Evolutionary conservation across 2,329 filamentous ascomycete genomes (phyloP), one percentile per base, ranked within the genome.

Genomic region (Coniella vitis): DNA sequence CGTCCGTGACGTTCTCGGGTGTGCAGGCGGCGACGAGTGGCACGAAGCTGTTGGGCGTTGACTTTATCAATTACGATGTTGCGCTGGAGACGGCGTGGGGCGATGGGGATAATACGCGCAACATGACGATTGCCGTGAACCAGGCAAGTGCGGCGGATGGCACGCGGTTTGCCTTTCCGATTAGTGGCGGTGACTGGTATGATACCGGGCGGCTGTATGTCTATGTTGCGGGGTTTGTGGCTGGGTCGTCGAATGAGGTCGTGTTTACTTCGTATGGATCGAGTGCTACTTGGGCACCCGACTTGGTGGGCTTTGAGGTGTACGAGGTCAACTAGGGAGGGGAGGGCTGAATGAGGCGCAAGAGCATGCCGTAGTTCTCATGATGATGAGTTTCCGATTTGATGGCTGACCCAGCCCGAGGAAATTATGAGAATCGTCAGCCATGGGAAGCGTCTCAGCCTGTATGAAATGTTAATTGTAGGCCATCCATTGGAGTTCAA

Each of bases 21-120:
- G 63, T 69, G 9, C 53, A 35, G 4, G 57, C 60, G 1, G 53
- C 61, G 1, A 63, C 58, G 0, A 58, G 53, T 4, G 65, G 68
- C 1, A 55, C 55, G 3, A 67, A 70, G 50, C 66, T 72, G 29
- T 50, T 77, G 0, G 70, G 69, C 1, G 58, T 77, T 12, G 71
- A 75, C 55, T 76, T 69, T 39, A 71, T 75, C 59, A 77, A 78
- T 60, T 76, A 78, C 53, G 73, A 76, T 8, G 63, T 75, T 10
- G 65, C 69, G 0, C 65, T 74, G 14, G 59, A 58, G 1, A 66
- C 62, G 0, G 61, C 69, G 0, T 76, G 72, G 62, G 66, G 55
- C 0, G 67, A 58, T 53, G 74, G 70, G 0, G 65, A 68, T 0
- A 78, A 76, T 54, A 69, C 73, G 0, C 61, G 73, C 1, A 77